These are phyloP conservation scores for Aeschynomene evenia DNA, from an alignment of 306 rosid species.

Conservation along the genomic window DNA sequence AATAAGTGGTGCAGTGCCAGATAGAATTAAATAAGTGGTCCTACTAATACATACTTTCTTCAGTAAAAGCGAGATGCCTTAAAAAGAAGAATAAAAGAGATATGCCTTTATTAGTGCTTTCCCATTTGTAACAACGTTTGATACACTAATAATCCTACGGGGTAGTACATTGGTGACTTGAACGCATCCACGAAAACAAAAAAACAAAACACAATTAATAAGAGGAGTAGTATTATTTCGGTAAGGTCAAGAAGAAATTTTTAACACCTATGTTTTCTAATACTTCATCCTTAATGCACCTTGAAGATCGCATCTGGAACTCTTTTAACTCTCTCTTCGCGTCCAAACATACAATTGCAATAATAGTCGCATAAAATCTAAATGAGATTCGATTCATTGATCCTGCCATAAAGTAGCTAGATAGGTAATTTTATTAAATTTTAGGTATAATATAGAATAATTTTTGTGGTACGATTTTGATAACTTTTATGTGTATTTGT, in stretches of 20 bases:
- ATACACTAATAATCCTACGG: background rate
- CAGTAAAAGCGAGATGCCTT: background rate
- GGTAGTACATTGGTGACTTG: background rate
- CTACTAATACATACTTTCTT: conserved; percentile 21
- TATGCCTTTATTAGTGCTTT: conserved; percentile 9
- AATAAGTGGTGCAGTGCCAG: conserved; percentile 1
- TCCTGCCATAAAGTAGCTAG: background rate
- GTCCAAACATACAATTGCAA: conserved; percentile 12
- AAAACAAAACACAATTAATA: too few relatives aligned
- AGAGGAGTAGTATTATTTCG: too few relatives aligned
- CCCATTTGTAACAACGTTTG: background rate
- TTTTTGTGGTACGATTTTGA: too few relatives aligned
- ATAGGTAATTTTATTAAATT: too few relatives aligned
- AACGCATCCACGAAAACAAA: background rate
- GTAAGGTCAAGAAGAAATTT: background rate
- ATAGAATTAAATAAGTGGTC: conserved; percentile 24
- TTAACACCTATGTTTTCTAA: background rate
- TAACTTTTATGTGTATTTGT: too few relatives aligned
- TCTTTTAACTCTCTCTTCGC: background rate
- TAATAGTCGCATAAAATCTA: background rate
- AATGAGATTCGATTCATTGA: background rate
- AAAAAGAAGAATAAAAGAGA: background rate
- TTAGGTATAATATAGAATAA: too few relatives aligned
- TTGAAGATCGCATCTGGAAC: background rate
- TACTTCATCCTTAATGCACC: background rate